A percentile compares a stretch with the other conserved stretches of the same genome.
Conservation (phyloP, 345 rosid species). For the Raphanus raphanistrum region DNA sequence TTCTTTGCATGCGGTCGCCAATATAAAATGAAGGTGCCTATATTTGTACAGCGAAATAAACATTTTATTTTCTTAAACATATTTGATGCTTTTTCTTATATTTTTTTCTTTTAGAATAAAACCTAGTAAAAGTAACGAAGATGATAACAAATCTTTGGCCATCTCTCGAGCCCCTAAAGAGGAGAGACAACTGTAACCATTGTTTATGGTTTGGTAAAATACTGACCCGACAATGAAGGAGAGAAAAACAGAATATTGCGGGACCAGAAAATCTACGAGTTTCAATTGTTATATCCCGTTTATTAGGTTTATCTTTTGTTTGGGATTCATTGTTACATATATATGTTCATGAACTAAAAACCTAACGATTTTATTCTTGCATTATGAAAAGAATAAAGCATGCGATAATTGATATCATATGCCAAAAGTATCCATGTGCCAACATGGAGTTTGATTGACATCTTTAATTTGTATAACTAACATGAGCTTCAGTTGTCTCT, state of each 20-base stretch:
- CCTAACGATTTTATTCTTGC: constrained; percentile 19
- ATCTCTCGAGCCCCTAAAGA: constrained; percentile 26
- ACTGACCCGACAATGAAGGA: constrained; percentile 4
- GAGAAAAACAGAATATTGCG: neutral
- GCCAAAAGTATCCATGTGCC: constrained; percentile 32
- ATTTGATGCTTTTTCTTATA: neutral
- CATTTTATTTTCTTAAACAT: neutral
- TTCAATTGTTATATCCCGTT: neutral
- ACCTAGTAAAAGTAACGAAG: neutral
- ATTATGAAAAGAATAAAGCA: neutral
- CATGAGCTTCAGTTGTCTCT: constrained; percentile 24
- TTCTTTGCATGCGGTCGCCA: neutral
- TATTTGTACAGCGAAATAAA: neutral
- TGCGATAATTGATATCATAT: constrained; percentile 13
- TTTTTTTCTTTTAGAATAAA: neutral
- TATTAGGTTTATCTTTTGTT: neutral
- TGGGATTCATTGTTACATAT: constrained; percentile 16
- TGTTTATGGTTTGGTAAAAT: constrained; percentile 1
- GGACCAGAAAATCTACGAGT: neutral
- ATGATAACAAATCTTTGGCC: neutral
- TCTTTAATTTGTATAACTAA: constrained; percentile 26
- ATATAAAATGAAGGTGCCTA: neutral
- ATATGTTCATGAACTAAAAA: constrained; percentile 4
- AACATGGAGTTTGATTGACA: constrained; percentile 31
- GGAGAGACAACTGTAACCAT: neutral